Conservation (phyloP, 2,329 filamentous ascomycete genomes). For the Aspergillus glaucus region DNA sequence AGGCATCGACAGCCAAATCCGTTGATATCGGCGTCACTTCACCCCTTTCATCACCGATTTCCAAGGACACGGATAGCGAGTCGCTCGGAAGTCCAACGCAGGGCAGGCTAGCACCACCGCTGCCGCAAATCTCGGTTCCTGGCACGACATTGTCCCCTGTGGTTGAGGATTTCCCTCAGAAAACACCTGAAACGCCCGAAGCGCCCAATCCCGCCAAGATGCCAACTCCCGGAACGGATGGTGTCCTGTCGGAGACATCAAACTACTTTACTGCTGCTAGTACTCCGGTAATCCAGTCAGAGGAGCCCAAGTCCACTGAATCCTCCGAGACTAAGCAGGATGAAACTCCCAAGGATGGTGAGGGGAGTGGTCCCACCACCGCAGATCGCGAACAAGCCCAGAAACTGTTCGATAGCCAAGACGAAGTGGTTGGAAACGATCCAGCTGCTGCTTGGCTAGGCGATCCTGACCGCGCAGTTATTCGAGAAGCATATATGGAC, state of each 20-base stretch:
- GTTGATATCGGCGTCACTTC: slow-evolving; percentile 5
- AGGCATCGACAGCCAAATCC: slow-evolving; percentile 18
- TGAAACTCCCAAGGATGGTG: background rate
- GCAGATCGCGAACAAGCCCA: slow-evolving; percentile 72
- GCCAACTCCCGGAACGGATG: slow-evolving; percentile 16
- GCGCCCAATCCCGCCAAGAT: slow-evolving; percentile 14
- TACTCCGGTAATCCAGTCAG: slow-evolving; percentile 32
- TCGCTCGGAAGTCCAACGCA: background rate
- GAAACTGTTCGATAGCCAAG: slow-evolving; percentile 72
- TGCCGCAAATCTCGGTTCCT: slow-evolving; percentile 4
- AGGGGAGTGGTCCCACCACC: slow-evolving; percentile 37
- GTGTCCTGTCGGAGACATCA: slow-evolving; percentile 34
- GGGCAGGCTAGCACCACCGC: slow-evolving; percentile 5
- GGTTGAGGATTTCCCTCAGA: slow-evolving; percentile 21
- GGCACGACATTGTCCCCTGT: slow-evolving; percentile 20
- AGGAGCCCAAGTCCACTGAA: slow-evolving; percentile 18
- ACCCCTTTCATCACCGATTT: background rate
- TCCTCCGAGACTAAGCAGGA: slow-evolving; percentile 15
- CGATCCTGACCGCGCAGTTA: slow-evolving; percentile 46
- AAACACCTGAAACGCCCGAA: slow-evolving; percentile 8
- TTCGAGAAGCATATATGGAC: slow-evolving; percentile 79
- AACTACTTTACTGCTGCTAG: slow-evolving; percentile 41
- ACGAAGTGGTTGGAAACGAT: slow-evolving; percentile 71
- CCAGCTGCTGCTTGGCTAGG: slow-evolving; percentile 86
- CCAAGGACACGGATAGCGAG: background rate